A percentile compares a stretch with the other conserved stretches of the same genome.
These are phyloP conservation scores for Aspergillus unguis DNA, from an alignment of 2,329 filamentous ascomycete species.

Conservation along the genomic window DNA sequence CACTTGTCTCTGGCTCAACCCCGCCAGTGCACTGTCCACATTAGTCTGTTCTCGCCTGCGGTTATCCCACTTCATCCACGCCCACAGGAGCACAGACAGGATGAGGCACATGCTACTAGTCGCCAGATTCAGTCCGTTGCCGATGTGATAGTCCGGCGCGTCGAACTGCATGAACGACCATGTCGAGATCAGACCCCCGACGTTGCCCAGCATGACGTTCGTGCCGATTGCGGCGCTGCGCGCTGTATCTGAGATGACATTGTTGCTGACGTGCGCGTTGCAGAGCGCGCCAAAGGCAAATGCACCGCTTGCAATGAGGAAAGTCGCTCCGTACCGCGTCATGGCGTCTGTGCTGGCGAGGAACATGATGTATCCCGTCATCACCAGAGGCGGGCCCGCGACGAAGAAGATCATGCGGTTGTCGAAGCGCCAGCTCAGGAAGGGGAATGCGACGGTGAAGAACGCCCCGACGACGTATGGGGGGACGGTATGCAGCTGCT, in stretches of 20 bases:
- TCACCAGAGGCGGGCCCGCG: constrained; percentile 59
- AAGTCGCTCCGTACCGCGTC: constrained; percentile 67
- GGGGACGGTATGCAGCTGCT: constrained; percentile 69
- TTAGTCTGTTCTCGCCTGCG: constrained; percentile 53
- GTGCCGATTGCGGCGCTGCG: constrained; percentile 64
- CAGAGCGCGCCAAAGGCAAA: constrained; percentile 63
- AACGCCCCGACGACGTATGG: constrained; percentile 67
- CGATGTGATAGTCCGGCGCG: constrained; percentile 64
- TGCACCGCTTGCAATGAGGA: constrained; percentile 63
- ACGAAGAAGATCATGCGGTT: constrained; percentile 61
- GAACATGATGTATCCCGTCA: constrained; percentile 70
- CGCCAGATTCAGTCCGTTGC: constrained; percentile 68
- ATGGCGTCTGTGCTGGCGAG: constrained; percentile 52
- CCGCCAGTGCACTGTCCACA: constrained; percentile 55
- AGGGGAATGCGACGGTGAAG: constrained; percentile 62
- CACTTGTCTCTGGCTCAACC: constrained; percentile 52
- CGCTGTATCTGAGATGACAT: constrained; percentile 68
- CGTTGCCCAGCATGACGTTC: constrained; percentile 68
- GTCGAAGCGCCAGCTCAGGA: constrained; percentile 60
- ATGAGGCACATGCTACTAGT: constrained; percentile 52
- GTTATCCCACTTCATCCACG: constrained; percentile 65
- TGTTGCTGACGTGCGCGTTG: constrained; percentile 66
- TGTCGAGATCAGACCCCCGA: constrained; percentile 66
- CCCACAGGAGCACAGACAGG: constrained; percentile 46
- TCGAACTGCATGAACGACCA: constrained; percentile 65